Conservation (phyloP, 345 rosid genomes). For the Gossypium herbaceum region DNA sequence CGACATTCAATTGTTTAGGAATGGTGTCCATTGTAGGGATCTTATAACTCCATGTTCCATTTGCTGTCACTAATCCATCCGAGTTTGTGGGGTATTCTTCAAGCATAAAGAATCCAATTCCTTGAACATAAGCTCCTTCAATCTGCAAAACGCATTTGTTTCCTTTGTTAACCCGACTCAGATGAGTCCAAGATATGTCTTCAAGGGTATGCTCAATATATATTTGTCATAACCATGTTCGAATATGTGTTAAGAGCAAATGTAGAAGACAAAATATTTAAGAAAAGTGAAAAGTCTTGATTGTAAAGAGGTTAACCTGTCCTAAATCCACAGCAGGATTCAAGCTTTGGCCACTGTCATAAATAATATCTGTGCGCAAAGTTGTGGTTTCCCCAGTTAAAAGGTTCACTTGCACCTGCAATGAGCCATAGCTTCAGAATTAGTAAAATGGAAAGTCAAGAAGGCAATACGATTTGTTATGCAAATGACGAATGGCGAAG, state of each 20-base stretch:
- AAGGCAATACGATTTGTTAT: background rate
- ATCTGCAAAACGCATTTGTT: slow-evolving; percentile 37
- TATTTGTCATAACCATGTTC: background rate
- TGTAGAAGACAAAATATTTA: background rate
- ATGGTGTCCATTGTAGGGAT: slow-evolving; percentile 82
- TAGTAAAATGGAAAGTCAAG: background rate
- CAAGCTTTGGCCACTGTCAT: slow-evolving; percentile 91
- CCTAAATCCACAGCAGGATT: slow-evolving; percentile 94
- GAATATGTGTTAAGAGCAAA: background rate
- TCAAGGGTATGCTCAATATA: background rate
- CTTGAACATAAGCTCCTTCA: slow-evolving; percentile 97
- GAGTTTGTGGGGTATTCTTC: slow-evolving; percentile 79
- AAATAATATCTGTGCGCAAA: slow-evolving; percentile 70
- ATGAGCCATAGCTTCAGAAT: slow-evolving; percentile 16
- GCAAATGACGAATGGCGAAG: background rate
- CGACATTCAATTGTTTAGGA: slow-evolving; percentile 71
- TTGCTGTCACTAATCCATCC: slow-evolving; percentile 61
- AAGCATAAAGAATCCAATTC: slow-evolving; percentile 85
- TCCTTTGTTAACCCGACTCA: background rate
- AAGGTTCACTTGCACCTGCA: slow-evolving; percentile 80
- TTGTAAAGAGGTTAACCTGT: slow-evolving; percentile 45
- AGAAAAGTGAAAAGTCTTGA: background rate
- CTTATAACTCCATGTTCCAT: slow-evolving; percentile 85
- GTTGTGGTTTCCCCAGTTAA: slow-evolving; percentile 64
- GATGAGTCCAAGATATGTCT: background rate